phyloP scores from a whole-genome alignment of 2,329 filamentous ascomycete species.

The Fusarium sp. region DNA sequence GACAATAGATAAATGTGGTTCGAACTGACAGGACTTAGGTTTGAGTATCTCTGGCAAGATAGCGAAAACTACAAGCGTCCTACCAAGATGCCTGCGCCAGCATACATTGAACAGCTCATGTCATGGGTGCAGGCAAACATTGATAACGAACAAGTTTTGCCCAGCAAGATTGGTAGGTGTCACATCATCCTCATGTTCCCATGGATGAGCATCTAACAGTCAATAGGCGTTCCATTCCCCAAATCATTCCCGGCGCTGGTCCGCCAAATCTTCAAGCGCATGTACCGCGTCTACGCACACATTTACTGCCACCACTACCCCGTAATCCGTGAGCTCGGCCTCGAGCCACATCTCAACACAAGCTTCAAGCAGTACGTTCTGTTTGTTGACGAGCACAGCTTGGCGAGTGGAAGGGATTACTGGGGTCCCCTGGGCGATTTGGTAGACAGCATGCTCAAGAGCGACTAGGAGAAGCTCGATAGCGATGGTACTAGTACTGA shows the following conservation, averaged over 20 bases:
- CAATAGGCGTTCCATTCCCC: slow-evolving; percentile 87
- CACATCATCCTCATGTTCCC: slow-evolving; percentile 7
- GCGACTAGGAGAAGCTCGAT: slow-evolving; percentile 70
- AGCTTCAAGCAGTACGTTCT: slow-evolving; percentile 99
- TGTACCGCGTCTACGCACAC: slow-evolving; percentile 98
- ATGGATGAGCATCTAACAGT: slow-evolving; percentile 18
- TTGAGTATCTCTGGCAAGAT: slow-evolving; percentile 99
- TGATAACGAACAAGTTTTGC: slow-evolving; percentile 94
- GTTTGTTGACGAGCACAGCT: slow-evolving; percentile 95
- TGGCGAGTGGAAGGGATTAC: slow-evolving; percentile 95
- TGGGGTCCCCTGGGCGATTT: slow-evolving; percentile 96
- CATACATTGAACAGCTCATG: slow-evolving; percentile 99
- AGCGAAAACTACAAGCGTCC: slow-evolving; percentile 92
- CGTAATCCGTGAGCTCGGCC: slow-evolving; percentile 91
- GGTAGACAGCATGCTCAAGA: slow-evolving; percentile 97
- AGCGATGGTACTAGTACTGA: slow-evolving; percentile 19
- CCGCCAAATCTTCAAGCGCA: slow-evolving; percentile 97
- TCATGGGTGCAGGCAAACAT: slow-evolving; percentile 95
- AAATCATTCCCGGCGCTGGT: slow-evolving; percentile 90
- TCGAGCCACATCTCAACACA: slow-evolving; percentile 97
- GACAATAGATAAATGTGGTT: not conserved
- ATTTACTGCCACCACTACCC: slow-evolving; percentile 99
- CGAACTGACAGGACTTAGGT: slow-evolving; percentile 65
- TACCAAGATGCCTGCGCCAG: slow-evolving; percentile 97
- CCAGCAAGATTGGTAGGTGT: slow-evolving; percentile 83